Evolutionary conservation across 768 basidiomycete species (phyloP).

Genomic region (Rhodotorula taiwanensis): DNA sequence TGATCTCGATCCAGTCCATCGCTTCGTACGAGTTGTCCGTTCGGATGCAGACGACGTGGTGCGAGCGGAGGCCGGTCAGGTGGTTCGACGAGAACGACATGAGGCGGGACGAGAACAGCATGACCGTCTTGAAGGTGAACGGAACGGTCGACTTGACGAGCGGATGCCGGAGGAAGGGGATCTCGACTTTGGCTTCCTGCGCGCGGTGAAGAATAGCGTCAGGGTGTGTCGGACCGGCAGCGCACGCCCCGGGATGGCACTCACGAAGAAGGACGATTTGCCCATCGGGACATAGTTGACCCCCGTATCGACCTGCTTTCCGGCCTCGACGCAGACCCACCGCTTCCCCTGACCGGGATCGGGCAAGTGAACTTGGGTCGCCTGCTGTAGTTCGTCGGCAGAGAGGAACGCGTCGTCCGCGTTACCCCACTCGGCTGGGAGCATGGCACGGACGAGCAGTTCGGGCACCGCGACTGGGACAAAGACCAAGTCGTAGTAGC

Average conservation of each 20-base stretch:
- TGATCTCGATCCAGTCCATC: slow-evolving; percentile 2
- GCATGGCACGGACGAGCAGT: slow-evolving; percentile 15
- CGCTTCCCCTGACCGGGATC: not conserved
- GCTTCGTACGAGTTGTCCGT: slow-evolving; percentile 9
- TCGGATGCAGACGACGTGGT: slow-evolving; percentile 4
- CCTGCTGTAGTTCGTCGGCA: not conserved
- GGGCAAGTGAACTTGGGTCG: not conserved
- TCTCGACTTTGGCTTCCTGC: slow-evolving; percentile 35
- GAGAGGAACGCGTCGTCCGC: slow-evolving; percentile 1
- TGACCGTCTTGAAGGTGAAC: slow-evolving; percentile 22
- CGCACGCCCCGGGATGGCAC: not conserved
- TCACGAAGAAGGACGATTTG: slow-evolving; percentile 12
- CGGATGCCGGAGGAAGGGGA: slow-evolving; percentile 24
- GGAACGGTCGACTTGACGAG: not conserved
- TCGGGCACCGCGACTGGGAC: slow-evolving; percentile 17
- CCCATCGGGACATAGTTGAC: slow-evolving; percentile 11
- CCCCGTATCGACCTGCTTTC: slow-evolving; percentile 24
- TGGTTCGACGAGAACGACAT: slow-evolving; percentile 15
- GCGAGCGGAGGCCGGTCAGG: slow-evolving; percentile 23
- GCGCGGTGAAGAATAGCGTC: not conserved
- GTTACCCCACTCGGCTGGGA: slow-evolving; percentile 2
- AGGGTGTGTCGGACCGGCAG: too few species aligned
- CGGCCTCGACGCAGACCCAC: slow-evolving; percentile 20
- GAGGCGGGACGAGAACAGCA: slow-evolving; percentile 25
- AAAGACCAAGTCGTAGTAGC: slow-evolving; percentile 15